Base-by-base conservation (phyloP, 31 red algal species). In the Pterothamnion heteromorphum region DNA sequence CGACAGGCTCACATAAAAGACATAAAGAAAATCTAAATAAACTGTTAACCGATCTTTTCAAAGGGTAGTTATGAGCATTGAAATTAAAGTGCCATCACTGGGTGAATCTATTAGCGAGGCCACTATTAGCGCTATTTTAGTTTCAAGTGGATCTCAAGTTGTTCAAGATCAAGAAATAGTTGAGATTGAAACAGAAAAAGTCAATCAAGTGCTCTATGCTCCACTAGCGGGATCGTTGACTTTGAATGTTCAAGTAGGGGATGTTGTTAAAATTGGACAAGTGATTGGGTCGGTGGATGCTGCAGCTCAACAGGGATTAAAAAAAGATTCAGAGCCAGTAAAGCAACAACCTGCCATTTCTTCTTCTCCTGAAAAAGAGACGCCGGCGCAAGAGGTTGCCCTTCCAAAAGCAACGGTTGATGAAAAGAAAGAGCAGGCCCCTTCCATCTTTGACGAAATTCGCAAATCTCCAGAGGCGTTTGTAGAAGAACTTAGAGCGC, bases 101-200 rank as follows among this genome's bases (percentile, higher is more conserved):
- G 96, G 96, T 35, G 98, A 99, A 94, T 93, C 88, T 43, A 97
- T 99, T 84, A 94, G 91, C 44, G 98, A 99, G 81, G 98, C 94
- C 21, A 99, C 98, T 51, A 91, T 99, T 43, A 93, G 91, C 71
- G 95, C 89, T 28, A 96, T 93, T 93, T 89, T 92, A 30, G 93
- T 95, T 30, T 5, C 91, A 30, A 85, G 80, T 22, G 98, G 98
- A 0, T 91, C 97, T 35, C 83, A 85, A 26, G 95, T 99, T 20
- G 74, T 89, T 4, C 92, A 96, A 78, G 98, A 99, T 74, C 94
- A 99, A 83, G 92, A 97, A 1, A 89, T 99, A 20, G 96, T 94
- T 1, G 94, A 97, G 90, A 43, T 99, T 26, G 98, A 99, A 80
- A 99, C 98, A 14, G 98, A 99, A 44, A 99, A 99, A 90, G 94